Percentiles rank a stretch among this genome's conserved stretches.
Conservation (phyloP, 805 yeast species). For the Pichia phayaonensis region DNA sequence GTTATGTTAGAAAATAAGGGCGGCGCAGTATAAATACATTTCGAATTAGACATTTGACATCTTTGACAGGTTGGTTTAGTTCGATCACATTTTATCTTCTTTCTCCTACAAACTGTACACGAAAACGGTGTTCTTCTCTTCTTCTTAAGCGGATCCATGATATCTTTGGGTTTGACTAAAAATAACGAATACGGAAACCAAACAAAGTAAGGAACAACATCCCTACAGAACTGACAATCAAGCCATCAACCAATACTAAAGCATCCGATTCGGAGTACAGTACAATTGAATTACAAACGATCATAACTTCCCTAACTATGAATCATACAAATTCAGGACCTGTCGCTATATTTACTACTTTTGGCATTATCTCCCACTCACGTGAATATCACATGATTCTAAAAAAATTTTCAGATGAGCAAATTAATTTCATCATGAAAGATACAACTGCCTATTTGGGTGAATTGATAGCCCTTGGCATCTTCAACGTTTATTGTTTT, state of each 20-base stretch:
- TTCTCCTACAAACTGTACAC: constrained; percentile 17
- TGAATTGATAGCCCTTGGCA: background rate
- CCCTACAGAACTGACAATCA: background rate
- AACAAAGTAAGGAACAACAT: background rate
- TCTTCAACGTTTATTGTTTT: background rate
- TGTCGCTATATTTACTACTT: background rate
- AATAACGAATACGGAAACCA: background rate
- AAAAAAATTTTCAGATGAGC: too few species aligned
- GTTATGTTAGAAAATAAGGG: constrained; percentile 6
- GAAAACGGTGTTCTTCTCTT: constrained; percentile 20
- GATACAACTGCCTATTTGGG: background rate
- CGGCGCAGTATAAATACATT: constrained; percentile 17
- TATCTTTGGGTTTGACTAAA: background rate
- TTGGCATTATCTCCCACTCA: background rate
- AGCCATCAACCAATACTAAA: background rate
- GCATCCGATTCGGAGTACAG: too few species aligned
- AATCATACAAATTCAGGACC: background rate
- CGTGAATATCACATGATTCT: background rate
- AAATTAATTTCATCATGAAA: background rate
- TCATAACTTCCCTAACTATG: too few species aligned
- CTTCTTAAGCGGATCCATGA: constrained; percentile 8
- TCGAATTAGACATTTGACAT: constrained; percentile 11
- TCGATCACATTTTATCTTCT: constrained; percentile 22
- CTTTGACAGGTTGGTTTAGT: constrained; percentile 16
- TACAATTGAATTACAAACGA: too few species aligned